A percentile compares a stretch with the other conserved stretches of the same genome.
Conservation (phyloP, 768 basidiomycete genomes). For the Pleurotus tuoliensis region DNA sequence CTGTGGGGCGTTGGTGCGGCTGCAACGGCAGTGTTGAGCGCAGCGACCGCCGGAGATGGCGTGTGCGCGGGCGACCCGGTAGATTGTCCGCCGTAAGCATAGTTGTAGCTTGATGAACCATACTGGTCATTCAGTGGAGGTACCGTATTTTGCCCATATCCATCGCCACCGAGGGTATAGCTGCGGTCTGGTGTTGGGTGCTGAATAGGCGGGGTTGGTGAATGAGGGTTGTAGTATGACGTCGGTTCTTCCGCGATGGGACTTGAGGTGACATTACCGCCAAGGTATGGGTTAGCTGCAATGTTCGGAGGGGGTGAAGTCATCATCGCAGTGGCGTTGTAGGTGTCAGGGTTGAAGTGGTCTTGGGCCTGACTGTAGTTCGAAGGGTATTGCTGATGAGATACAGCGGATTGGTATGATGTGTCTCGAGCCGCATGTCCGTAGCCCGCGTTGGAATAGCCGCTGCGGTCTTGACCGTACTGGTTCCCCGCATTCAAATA, state of each 20-base stretch:
- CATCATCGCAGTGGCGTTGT: constrained; percentile 27
- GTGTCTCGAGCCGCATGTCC: constrained; percentile 51
- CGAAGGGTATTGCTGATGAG: constrained; percentile 46
- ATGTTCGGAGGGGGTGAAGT: constrained; percentile 11
- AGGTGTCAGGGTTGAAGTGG: constrained; percentile 30
- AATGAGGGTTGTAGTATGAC: constrained; percentile 22
- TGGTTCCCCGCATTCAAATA: constrained; percentile 28
- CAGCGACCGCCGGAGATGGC: not conserved
- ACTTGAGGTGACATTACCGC: constrained; percentile 7
- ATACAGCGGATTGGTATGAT: constrained; percentile 51
- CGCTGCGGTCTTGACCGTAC: constrained; percentile 33
- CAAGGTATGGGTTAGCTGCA: constrained; percentile 11
- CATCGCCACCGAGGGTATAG: constrained; percentile 55
- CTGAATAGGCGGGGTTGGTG: constrained; percentile 18
- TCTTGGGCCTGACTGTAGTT: constrained; percentile 46
- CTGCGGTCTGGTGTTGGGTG: constrained; percentile 37
- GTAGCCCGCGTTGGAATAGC: constrained; percentile 32
- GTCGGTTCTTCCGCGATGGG: constrained; percentile 11
- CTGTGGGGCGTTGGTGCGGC: constrained; percentile 11
- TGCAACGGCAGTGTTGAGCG: constrained; percentile 27
- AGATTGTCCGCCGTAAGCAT: constrained; percentile 19
- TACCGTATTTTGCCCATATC: constrained; percentile 46
- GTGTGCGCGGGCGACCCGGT: constrained; percentile 32
- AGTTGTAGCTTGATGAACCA: constrained; percentile 12
- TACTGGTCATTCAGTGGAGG: constrained; percentile 32